Conservation (phyloP, 108 stramenopile species). For the Cyclotella choctawhatcheeana region DNA sequence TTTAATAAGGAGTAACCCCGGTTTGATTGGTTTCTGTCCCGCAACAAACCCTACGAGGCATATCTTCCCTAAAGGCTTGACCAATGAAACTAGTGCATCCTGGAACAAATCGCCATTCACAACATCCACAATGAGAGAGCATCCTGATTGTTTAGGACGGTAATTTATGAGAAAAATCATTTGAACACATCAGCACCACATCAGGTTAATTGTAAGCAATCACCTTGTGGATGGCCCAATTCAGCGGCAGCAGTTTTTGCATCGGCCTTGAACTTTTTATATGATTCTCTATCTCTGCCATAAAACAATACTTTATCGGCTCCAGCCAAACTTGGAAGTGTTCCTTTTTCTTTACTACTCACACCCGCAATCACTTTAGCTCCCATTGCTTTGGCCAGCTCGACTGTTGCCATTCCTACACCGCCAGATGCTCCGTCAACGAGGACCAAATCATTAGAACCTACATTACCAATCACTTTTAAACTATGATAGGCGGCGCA, state of each 20-base stretch:
- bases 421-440: conserved; percentile 80
- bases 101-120: conserved; percentile 74
- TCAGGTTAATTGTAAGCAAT: not conserved
- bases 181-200: not conserved
- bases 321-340: conserved; percentile 45
- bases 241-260: conserved; percentile 39
- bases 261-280: conserved; percentile 60
- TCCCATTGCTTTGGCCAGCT: conserved; percentile 74
- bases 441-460: conserved; percentile 56
- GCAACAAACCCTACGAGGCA: conserved; percentile 76
- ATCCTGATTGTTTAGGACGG: conserved; percentile 38
- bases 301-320: conserved; percentile 70
- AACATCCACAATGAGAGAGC: conserved; percentile 71
- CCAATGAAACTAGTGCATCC: conserved; percentile 55
- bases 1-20: conserved; percentile 53
- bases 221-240: conserved; percentile 52
- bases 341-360: conserved; percentile 49
- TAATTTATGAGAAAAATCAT: not conserved
- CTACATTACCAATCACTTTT: conserved; percentile 60
- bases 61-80: conserved; percentile 69
- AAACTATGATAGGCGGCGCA: conserved; percentile 76
- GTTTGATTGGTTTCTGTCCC: conserved; percentile 71
- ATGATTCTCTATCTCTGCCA: conserved; percentile 50
- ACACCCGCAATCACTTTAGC: conserved; percentile 78
- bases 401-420: conserved; percentile 81